Conservation (phyloP, 2,329 filamentous ascomycete genomes). For the Orbilia javanica region DNA sequence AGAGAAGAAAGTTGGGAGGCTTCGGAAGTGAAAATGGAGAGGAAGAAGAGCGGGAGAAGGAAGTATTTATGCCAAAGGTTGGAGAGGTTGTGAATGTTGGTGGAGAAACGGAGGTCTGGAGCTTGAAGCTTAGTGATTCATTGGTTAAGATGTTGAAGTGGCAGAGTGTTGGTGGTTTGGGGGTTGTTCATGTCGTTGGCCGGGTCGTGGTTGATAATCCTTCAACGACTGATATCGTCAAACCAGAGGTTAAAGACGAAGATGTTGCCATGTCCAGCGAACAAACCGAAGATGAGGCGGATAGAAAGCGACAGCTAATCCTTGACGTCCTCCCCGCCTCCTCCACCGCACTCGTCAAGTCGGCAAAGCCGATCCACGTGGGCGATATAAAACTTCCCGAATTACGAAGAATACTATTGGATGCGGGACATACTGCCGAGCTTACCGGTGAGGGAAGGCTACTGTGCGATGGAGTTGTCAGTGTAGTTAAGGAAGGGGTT, state of each 20-base stretch:
- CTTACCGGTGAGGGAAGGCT: conserved; percentile 93
- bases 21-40: conserved; percentile 63
- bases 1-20: conserved; percentile 3
- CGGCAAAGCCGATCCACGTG: conserved; percentile 90
- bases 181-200: conserved; percentile 92
- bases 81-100: conserved; percentile 85
- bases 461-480: conserved; percentile 87
- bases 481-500: conserved; percentile 87
- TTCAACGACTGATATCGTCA: conserved; percentile 31
- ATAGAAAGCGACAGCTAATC: conserved; percentile 63
- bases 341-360: conserved; percentile 78
- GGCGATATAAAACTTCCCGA: conserved; percentile 92
- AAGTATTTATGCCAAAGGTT: conserved; percentile 85
- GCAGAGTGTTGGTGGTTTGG: conserved; percentile 91
- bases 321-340: conserved; percentile 73
- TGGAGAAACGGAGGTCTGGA: conserved; percentile 98
- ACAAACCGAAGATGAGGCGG: not conserved
- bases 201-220: conserved; percentile 66
- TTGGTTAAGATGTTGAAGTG: conserved; percentile 90
- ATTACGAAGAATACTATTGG: conserved; percentile 84
- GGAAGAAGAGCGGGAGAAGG: conserved; percentile 69
- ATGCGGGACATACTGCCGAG: conserved; percentile 85
- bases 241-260: conserved; percentile 36
- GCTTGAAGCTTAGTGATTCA: conserved; percentile 85
- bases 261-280: conserved; percentile 19